Conservation (phyloP, 768 basidiomycete genomes). For the Pleurotus djamor region DNA sequence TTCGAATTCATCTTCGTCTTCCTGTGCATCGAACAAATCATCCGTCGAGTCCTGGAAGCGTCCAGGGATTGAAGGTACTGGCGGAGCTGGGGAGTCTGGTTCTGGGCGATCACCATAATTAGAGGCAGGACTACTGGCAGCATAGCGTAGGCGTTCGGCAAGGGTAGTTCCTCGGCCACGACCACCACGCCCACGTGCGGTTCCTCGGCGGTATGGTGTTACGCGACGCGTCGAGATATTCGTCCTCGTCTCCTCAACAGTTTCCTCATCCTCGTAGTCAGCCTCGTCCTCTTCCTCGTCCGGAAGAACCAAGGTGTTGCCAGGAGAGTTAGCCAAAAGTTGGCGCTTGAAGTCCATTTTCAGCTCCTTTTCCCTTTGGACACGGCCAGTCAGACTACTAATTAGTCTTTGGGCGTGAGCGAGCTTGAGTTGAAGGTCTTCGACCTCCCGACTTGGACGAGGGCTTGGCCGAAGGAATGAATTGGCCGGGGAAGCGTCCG, state of each 20-base stretch:
- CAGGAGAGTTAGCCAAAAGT: slow-evolving; percentile 38
- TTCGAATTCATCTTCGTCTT: slow-evolving; percentile 28
- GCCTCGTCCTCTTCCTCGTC: slow-evolving; percentile 47
- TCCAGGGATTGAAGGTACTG: slow-evolving; percentile 39
- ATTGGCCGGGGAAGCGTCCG: slow-evolving; percentile 54
- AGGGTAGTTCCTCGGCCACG: slow-evolving; percentile 54
- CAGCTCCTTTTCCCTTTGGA: slow-evolving; percentile 82
- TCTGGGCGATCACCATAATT: slow-evolving; percentile 34
- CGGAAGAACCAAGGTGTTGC: slow-evolving; percentile 36
- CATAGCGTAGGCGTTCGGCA: slow-evolving; percentile 61
- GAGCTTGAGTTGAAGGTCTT: slow-evolving; percentile 75
- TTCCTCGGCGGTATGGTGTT: slow-evolving; percentile 59
- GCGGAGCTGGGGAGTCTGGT: slow-evolving; percentile 29
- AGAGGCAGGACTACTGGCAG: slow-evolving; percentile 48
- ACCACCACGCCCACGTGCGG: slow-evolving; percentile 47
- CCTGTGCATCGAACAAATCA: slow-evolving; percentile 23
- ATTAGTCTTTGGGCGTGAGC: slow-evolving; percentile 89
- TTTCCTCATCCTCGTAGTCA: slow-evolving; percentile 44
- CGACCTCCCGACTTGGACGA: slow-evolving; percentile 79
- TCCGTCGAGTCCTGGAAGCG: slow-evolving; percentile 29
- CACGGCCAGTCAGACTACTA: slow-evolving; percentile 72
- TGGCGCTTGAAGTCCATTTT: slow-evolving; percentile 64
- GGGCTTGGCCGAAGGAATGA: slow-evolving; percentile 64
- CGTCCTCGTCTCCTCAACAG: slow-evolving; percentile 30
- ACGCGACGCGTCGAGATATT: slow-evolving; percentile 33